These are phyloP conservation scores for Penicillium sp. DNA, from an alignment of 2,329 filamentous ascomycete genomes.

Conservation along the genomic window DNA sequence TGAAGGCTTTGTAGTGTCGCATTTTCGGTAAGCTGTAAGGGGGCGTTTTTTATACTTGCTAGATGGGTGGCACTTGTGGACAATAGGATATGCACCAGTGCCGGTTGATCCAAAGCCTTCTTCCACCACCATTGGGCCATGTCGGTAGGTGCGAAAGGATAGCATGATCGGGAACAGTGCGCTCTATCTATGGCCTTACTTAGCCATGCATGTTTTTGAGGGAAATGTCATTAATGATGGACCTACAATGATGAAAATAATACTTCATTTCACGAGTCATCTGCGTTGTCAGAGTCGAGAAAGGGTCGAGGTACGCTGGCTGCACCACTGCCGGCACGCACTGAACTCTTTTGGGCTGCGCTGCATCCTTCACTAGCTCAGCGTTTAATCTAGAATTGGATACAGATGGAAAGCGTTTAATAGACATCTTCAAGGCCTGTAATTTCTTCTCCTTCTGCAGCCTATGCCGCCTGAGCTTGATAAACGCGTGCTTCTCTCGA, in stretches of 20 bases:
- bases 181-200: not conserved
- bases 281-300: not conserved
- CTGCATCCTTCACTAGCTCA: not conserved
- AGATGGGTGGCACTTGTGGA: not conserved
- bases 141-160: not conserved
- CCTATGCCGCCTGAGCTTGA: not conserved
- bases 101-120: conserved; percentile 1
- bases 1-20: not conserved
- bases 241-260: conserved; percentile 1
- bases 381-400: not conserved
- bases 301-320: not conserved
- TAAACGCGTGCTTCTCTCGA: not conserved
- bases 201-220: not conserved
- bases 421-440: not conserved
- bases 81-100: not conserved
- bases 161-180: not conserved
- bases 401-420: not conserved
- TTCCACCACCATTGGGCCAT: conserved; percentile 6
- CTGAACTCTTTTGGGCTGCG: not conserved
- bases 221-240: too few species aligned
- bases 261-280: not conserved
- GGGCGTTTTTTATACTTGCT: not conserved
- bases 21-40: not conserved
- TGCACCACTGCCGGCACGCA: not conserved
- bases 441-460: not conserved